These are phyloP conservation scores for Macroventuria anomochaeta DNA, from an alignment of 2,329 filamentous ascomycete genomes.

Conservation along the genomic window DNA sequence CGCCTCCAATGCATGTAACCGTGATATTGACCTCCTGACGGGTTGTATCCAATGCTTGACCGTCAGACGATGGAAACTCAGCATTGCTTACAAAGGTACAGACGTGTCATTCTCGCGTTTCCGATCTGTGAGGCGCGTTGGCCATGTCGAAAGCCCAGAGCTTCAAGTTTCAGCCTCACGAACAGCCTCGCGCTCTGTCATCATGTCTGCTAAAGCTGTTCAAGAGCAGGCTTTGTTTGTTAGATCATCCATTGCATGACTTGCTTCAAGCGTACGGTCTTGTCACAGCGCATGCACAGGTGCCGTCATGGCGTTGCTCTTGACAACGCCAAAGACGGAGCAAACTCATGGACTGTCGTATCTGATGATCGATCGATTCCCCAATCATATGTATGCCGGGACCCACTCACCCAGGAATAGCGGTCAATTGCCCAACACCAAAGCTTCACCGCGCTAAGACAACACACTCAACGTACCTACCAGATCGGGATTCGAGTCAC, in stretches of 20 bases:
- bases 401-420: conserved; percentile 13
- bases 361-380: conserved; percentile 11
- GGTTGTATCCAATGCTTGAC: background rate
- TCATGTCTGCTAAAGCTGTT: background rate
- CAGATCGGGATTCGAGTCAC: conserved; percentile 10
- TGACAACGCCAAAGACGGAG: conserved; percentile 4
- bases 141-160: conserved; percentile 6
- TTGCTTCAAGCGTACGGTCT: background rate
- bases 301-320: background rate
- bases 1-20: background rate
- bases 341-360: conserved; percentile 6
- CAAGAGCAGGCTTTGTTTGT: background rate
- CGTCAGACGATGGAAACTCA: background rate
- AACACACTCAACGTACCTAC: conserved; percentile 7
- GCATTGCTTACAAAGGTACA: conserved; percentile 5
- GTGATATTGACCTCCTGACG: background rate
- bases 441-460: conserved; percentile 12
- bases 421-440: conserved; percentile 19
- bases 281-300: background rate
- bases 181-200: conserved; percentile 2
- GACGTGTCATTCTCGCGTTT: conserved; percentile 16
- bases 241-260: background rate
- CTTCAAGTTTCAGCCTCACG: conserved; percentile 3
- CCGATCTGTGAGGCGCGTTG: conserved; percentile 15
- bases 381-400: conserved; percentile 10